Evolutionary conservation across 192 early-diverging fungal genomes (phyloP).

Genomic region (Entomortierella chlamydospora): DNA sequence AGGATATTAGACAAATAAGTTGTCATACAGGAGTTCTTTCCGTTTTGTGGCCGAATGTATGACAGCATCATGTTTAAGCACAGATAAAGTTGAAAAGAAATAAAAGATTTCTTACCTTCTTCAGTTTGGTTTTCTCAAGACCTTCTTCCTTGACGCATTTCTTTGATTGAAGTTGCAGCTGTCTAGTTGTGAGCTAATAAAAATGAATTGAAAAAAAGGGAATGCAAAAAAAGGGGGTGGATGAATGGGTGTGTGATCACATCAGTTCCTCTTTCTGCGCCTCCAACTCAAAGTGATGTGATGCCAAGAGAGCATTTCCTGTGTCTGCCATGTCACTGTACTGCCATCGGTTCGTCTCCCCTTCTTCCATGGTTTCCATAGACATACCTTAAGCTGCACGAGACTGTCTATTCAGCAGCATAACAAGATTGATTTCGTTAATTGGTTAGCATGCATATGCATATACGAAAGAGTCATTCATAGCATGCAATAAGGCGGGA

Average conservation of each 20-base stretch:
- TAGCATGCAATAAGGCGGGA: too few relatives aligned
- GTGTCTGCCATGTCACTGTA: neutral
- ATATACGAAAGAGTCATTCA: too few relatives aligned
- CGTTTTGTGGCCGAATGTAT: too few relatives aligned
- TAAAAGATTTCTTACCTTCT: constrained; percentile 72
- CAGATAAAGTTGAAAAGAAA: neutral
- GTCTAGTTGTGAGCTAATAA: constrained; percentile 93
- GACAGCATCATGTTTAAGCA: too few relatives aligned
- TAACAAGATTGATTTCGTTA: too few relatives aligned
- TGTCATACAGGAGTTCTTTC: too few relatives aligned
- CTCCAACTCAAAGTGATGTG: too few relatives aligned
- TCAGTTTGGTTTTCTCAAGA: constrained; percentile 84
- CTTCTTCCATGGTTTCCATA: neutral
- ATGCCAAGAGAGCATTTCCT: too few relatives aligned
- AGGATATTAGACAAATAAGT: too few relatives aligned
- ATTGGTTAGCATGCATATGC: too few relatives aligned
- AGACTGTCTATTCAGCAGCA: constrained; percentile 33
- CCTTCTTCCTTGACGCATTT: constrained; percentile 88
- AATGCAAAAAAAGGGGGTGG: neutral
- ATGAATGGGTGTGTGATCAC: neutral
- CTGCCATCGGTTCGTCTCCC: neutral
- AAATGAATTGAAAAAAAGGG: neutral
- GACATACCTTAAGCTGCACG: constrained; percentile 44
- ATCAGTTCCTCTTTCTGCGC: neutral
- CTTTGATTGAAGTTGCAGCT: constrained; percentile 86